These are phyloP conservation scores for Globisporangium apiculatum DNA, from an alignment of 352 stramenopile species.

Conservation along the genomic window DNA sequence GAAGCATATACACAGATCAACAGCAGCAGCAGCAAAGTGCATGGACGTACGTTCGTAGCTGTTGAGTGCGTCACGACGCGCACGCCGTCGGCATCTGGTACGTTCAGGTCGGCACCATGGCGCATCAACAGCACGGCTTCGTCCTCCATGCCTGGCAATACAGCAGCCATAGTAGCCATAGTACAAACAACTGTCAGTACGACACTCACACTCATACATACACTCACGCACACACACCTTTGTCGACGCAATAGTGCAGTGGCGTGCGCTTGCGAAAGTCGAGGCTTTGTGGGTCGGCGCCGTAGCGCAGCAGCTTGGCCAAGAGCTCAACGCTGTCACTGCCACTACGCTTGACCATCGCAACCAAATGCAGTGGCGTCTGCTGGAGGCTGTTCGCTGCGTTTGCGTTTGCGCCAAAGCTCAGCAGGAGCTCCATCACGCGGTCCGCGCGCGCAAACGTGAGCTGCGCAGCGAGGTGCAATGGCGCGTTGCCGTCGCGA, in stretches of 20 bases:
- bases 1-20: too few species aligned
- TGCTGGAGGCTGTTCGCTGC: slow-evolving; percentile 63
- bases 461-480: slow-evolving; percentile 60
- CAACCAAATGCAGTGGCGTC: slow-evolving; percentile 63
- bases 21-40: neutral
- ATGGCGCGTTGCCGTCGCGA: slow-evolving; percentile 60
- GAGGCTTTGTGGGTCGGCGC: slow-evolving; percentile 37
- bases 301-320: slow-evolving; percentile 54
- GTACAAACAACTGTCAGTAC: neutral
- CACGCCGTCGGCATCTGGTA: slow-evolving; percentile 46
- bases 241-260: slow-evolving; percentile 70
- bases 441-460: slow-evolving; percentile 53
- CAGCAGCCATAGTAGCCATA: neutral
- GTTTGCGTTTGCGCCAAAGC: slow-evolving; percentile 59
- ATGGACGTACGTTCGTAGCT: slow-evolving; percentile 43
- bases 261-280: slow-evolving; percentile 74
- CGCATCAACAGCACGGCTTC: slow-evolving; percentile 53
- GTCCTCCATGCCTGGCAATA: slow-evolving; percentile 43
- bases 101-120: slow-evolving; percentile 63
- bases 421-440: slow-evolving; percentile 61
- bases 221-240: slow-evolving; percentile 39
- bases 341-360: slow-evolving; percentile 54
- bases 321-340: slow-evolving; percentile 39
- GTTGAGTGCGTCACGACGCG: slow-evolving; percentile 51
- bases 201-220: slow-evolving; percentile 6